Evolutionary conservation across 495 filamentous ascomycete species (phyloP), one percentile per base, ranked within the genome.

Genomic region (Terfezia boudieri): DNA sequence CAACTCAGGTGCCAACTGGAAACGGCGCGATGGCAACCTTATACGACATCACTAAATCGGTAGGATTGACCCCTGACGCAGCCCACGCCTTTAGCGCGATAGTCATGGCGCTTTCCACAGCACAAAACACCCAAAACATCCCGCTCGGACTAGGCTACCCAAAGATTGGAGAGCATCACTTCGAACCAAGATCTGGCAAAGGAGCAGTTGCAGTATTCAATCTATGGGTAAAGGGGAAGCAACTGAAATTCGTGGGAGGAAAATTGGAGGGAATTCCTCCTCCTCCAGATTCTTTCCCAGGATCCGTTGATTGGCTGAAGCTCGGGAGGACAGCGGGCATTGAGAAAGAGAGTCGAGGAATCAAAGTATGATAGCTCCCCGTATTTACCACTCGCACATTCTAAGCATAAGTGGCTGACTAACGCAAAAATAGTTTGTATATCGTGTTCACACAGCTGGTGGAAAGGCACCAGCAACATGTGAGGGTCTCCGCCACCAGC

Each of bases 11-110:
- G 11, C 89, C 89, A 16, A 64, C 63, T 5, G 67, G 78, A 16
- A 65, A 73, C 46, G 90, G 90, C 56, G 90, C 90, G 53, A 67
- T 86, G n/a, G 90, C 90, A 51, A 79, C 74, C 22, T 85, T 98
- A 57, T 95, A 81, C 78, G 83, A 98, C 68, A 80, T 76, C 49
- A 81, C 82, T 52, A 95, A 88, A 71, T 62, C 84, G 26, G 83
- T 83, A 9, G 72, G 77, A 38, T 71, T 75, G 56, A 74, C 73
- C 58, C 79, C 82, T 3, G 74, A 77, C 52, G 68, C 88, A 8
- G 67, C 86, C 53, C 55, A 70, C 53, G 59, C 71, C 8, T 69
- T 83, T 46, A 20, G 14, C 17, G 14, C 41, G 17, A 5, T 46
- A 20, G 41, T 46, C 41, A 46, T 46, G 14, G 8, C 41, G 8